Evolutionary conservation across 2,329 filamentous ascomycete species (phyloP).

Genomic region (Calycina herbarum): DNA sequence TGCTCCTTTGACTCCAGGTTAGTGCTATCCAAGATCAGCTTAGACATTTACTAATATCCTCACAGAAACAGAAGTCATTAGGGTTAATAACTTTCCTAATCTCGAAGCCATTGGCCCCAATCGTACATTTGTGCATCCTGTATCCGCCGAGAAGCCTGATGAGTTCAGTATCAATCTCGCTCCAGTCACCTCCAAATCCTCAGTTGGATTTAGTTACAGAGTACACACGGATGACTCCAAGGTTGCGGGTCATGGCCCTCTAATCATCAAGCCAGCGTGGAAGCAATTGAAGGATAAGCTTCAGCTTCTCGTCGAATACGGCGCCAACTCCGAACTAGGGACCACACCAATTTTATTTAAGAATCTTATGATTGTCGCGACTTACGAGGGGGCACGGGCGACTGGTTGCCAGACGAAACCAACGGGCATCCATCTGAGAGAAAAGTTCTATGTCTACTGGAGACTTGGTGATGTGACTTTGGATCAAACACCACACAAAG

Average conservation of each 20-base stretch:
- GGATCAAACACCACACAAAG: slow-evolving; percentile 64
- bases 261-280: slow-evolving; percentile 67
- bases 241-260: slow-evolving; percentile 55
- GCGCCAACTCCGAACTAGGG: slow-evolving; percentile 65
- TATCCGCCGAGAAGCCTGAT: slow-evolving; percentile 64
- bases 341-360: slow-evolving; percentile 57
- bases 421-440: slow-evolving; percentile 73
- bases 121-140: slow-evolving; percentile 80
- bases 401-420: slow-evolving; percentile 75
- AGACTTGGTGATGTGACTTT: slow-evolving; percentile 73
- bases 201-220: slow-evolving; percentile 90
- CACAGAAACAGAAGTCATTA: slow-evolving; percentile 23
- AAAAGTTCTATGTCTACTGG: slow-evolving; percentile 79
- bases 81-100: slow-evolving; percentile 73
- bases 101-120: slow-evolving; percentile 94
- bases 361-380: slow-evolving; percentile 73
- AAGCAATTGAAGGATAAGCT: slow-evolving; percentile 82
- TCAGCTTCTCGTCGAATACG: slow-evolving; percentile 83
- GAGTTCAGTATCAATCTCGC: slow-evolving; percentile 76
- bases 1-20: slow-evolving; percentile 49
- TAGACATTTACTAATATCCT: not conserved
- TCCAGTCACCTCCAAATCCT: slow-evolving; percentile 67
- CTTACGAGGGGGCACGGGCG: slow-evolving; percentile 67
- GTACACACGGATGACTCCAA: slow-evolving; percentile 67
- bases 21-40: slow-evolving; percentile 28